These are phyloP conservation scores for Talaromyces sp. DNA, from an alignment of 2,329 filamentous ascomycete species.

Conservation along the genomic window DNA sequence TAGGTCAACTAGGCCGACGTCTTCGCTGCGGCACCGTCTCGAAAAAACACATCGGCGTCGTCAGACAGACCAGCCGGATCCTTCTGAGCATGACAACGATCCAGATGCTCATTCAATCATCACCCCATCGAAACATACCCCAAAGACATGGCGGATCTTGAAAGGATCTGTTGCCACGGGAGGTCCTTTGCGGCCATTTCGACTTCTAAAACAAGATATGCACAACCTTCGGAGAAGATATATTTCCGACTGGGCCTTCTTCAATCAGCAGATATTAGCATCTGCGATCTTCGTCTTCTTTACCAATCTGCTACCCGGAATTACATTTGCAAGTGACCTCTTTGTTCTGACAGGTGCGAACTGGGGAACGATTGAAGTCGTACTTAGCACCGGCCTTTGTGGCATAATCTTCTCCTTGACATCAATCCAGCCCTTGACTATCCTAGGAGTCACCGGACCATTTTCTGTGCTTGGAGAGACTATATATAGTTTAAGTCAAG, in stretches of 20 bases:
- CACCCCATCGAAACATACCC: constrained; percentile 33
- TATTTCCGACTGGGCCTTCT: constrained; percentile 51
- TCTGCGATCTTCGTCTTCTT: constrained; percentile 64
- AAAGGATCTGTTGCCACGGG: constrained; percentile 27
- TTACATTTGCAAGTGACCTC: constrained; percentile 62
- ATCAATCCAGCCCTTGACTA: constrained; percentile 60
- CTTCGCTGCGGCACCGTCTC: constrained; percentile 19
- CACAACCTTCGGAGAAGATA: constrained; percentile 44
- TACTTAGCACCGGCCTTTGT: constrained; percentile 61
- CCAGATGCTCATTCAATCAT: constrained; percentile 31
- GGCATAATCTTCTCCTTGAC: constrained; percentile 59
- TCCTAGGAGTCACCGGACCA: constrained; percentile 61
- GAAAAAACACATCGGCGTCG: constrained; percentile 14
- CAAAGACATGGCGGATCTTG: constrained; percentile 24
- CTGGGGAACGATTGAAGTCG: constrained; percentile 63
- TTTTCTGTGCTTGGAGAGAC: constrained; percentile 64
- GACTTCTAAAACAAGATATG: constrained; percentile 48
- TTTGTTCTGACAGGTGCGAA: constrained; percentile 57
- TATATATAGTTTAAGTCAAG: constrained; percentile 54
- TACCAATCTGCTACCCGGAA: constrained; percentile 60
- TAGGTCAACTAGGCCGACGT: constrained; percentile 23
- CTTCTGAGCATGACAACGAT: constrained; percentile 15
- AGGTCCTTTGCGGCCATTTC: constrained; percentile 47
- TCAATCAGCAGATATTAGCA: constrained; percentile 60
- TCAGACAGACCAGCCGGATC: constrained; percentile 10